Base-by-base conservation (phyloP, 75 land plant genomes). In the Picea glauca region DNA sequence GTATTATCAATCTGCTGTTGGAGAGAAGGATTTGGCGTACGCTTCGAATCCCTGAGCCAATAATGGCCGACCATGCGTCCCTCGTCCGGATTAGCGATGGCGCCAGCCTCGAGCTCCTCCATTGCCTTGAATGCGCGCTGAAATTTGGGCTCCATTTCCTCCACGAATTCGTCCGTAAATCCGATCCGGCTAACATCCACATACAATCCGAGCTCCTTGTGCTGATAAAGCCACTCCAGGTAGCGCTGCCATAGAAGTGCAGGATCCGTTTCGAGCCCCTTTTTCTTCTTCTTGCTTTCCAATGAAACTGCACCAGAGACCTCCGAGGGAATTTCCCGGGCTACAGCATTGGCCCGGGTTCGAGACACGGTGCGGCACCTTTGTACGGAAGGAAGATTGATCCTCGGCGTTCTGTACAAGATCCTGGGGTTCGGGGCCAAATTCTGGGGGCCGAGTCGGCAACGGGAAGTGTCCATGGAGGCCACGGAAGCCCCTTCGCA, bases 11-110 rank as follows among this genome's bases (percentile, higher is more conserved):
- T 96, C 87, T 90, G 91, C 82, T 58, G 21, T 85, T 32, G 85
- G 54, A 96, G 76, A 23, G 73, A 79, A 60, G 88, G 35, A 17
- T 82, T 96, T 0, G 99, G 99, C 23, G 99, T 93, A 18, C 87
- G 81, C 61, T 79, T 61, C 13, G 99, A 54, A 30, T 88, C 90
- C 78, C 99, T 82, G 20, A 96, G 85, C 99, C 99, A 96, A 79
- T 96, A 96, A 75, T 96, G 99, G 3, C 99, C 99, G 15, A 96
- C 99, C 99, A 94, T 96, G 18, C 99, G 76, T 1, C 87, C 81
- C 80, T 96, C 99, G 58, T 96, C 99, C 3, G 99, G 99, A 62
- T 96, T 96, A 12, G 99, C 90, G 58, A 96, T 96, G 9, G 98
- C 87, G 4, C 99, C 99, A 32, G 76, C 87, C 86, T 96, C 99